Evolutionary conservation across 257 asterid species (phyloP), one percentile per base, ranked within the genome.

Genomic region (Petrea volubilis): DNA sequence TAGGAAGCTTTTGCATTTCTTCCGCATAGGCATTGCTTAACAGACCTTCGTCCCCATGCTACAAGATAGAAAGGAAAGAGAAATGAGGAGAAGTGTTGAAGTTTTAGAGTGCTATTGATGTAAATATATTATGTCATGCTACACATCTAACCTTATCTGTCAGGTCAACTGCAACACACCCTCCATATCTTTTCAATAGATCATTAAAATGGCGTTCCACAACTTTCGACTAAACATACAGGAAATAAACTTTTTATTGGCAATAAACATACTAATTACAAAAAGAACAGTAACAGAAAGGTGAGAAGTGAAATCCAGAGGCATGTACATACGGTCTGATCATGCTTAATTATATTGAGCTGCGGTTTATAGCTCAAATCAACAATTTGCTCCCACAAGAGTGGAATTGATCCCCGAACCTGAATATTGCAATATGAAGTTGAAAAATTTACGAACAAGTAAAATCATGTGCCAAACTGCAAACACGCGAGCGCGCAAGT

Each of bases 151-250:
- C 99, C 96, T 92, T 88, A 84, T 95, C 87, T 5, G 97, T 90
- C 59, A 95, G 84, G 86, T 95, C 97, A 81, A 90, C 87, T 46
- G 87, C 99, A 78, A 85, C 68, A 74, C 93, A 82, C 56, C 88
- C 88, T 76, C 97, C 96, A 69, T 95, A 95, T 82, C 98, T 90
- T 87, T 92, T 90, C 76, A 77, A 59, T 23, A 95, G 87, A 86
- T 95, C 99, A 79, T 77, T 85, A 81, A 92, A 95, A 83, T 95
- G 99, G 67, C 94, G 93, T 71, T 90, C 96, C 79, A 84, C 91
- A 70, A 95, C 97, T 65, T 78, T 74, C 27, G 98, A 76, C 99
- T 95, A 90, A 67, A 74, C n/a, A 40, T 40, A 8, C 46, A 40
- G 11, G 12, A 40, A 40, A 40, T 40, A 40, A 40, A 40, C 46